These are phyloP conservation scores for Pseudovirgaria hyperparasitica DNA, from an alignment of 2,329 filamentous ascomycete genomes.

Conservation along the genomic window DNA sequence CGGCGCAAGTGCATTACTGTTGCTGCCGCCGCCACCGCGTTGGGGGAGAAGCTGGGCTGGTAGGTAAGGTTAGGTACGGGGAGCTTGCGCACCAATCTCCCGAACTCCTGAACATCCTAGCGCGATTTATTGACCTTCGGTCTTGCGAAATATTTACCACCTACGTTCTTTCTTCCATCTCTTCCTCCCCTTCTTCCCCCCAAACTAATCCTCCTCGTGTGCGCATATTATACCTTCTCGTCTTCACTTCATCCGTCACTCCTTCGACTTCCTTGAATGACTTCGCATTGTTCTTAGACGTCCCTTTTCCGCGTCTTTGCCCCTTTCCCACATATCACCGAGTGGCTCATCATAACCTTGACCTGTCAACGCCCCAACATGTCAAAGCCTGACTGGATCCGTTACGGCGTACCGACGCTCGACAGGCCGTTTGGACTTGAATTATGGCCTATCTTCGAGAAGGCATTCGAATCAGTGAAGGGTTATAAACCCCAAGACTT, in stretches of 20 bases:
- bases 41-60: no score
- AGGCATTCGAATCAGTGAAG: constrained; percentile 60
- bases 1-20: no score
- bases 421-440: constrained; percentile 85
- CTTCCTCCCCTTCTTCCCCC: constrained; percentile 6
- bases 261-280: constrained; percentile 19
- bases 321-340: neutral
- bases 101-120: no score
- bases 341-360: constrained; percentile 1
- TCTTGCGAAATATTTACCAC: no score
- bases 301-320: constrained; percentile 3
- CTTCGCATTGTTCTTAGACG: constrained; percentile 7
- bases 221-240: no score
- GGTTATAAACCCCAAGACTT: constrained; percentile 84
- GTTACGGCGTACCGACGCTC: constrained; percentile 56
- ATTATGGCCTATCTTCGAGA: constrained; percentile 90
- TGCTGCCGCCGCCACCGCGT: no score
- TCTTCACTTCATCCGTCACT: constrained; percentile 19
- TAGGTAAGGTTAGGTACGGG: no score
- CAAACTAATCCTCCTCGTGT: no score
- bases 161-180: no score
- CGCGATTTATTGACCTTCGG: no score
- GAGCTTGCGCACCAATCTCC: no score
- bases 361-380: constrained; percentile 18
- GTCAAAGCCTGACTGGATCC: constrained; percentile 40